phyloP scores from a whole-genome alignment of 495 filamentous ascomycete species.

The Penicillium desertorum region DNA sequence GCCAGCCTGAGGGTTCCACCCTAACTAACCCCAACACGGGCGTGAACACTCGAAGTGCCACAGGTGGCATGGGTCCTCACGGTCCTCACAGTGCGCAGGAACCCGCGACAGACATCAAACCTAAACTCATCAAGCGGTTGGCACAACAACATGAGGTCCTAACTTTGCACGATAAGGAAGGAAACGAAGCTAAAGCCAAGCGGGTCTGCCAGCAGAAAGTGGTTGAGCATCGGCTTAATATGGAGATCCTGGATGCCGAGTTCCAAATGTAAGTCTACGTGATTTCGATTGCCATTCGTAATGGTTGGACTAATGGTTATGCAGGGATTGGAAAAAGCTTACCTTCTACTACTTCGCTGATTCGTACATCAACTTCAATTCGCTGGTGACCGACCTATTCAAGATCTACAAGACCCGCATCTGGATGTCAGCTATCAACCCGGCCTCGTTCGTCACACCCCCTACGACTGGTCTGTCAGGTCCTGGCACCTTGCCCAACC shows the following conservation, averaged over 20 bases:
- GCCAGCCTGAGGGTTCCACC: conserved; percentile 61
- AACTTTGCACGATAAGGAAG: conserved; percentile 88
- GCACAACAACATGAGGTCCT: conserved; percentile 88
- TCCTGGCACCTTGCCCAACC: conserved; percentile 27
- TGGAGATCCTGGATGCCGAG: conserved; percentile 99
- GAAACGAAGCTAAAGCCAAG: conserved; percentile 96
- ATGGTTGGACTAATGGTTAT: conserved; percentile 3
- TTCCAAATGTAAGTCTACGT: conserved; percentile 82
- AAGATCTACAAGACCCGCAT: conserved; percentile 99
- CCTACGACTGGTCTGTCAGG: conserved; percentile 66
- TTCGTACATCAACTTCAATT: conserved; percentile 98
- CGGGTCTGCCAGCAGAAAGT: conserved; percentile 95
- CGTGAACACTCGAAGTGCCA: conserved; percentile 57
- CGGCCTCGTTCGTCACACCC: conserved; percentile 87
- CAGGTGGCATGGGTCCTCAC: conserved; percentile 72
- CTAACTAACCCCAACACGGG: conserved; percentile 46
- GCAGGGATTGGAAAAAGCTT: conserved; percentile 96
- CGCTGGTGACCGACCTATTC: conserved; percentile 93
- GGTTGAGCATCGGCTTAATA: conserved; percentile 86
- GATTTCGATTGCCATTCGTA: too few species aligned
- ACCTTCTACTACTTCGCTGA: conserved; percentile 99
- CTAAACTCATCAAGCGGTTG: conserved; percentile 92
- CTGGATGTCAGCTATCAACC: conserved; percentile 99
- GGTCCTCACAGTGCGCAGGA: conserved; percentile 72
- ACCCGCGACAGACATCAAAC: conserved; percentile 76